These are phyloP conservation scores for Teratosphaeriaceae sp. DNA, from an alignment of 2,329 filamentous ascomycete species.

Conservation along the genomic window DNA sequence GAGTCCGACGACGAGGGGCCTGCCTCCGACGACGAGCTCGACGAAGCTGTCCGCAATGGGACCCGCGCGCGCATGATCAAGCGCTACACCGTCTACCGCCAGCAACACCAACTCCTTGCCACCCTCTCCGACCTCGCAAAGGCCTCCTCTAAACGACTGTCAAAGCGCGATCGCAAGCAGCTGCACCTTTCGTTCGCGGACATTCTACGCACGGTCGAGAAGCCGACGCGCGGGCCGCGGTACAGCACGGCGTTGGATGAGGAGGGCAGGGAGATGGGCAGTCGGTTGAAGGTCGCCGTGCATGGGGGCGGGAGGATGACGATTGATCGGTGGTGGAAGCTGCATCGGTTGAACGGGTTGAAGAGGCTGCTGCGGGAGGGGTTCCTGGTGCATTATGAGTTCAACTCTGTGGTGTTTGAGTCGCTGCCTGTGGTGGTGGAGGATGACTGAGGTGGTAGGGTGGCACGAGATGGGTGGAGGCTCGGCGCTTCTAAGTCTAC, in stretches of 20 bases:
- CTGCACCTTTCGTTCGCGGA: slow-evolving; percentile 62
- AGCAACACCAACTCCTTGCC: slow-evolving; percentile 54
- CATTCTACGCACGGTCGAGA: slow-evolving; percentile 59
- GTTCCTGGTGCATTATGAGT: slow-evolving; percentile 57
- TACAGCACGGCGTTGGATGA: slow-evolving; percentile 59
- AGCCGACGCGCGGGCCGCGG: slow-evolving; percentile 59
- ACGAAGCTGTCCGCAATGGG: slow-evolving; percentile 41
- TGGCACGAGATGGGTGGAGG: no score
- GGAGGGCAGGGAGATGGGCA: slow-evolving; percentile 55
- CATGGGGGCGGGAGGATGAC: slow-evolving; percentile 53
- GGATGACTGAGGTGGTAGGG: slow-evolving; percentile 16
- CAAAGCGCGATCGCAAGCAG: slow-evolving; percentile 59
- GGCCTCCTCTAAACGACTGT: slow-evolving; percentile 54
- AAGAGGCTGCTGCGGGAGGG: slow-evolving; percentile 55
- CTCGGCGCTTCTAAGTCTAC: no score
- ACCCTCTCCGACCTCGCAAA: slow-evolving; percentile 54
- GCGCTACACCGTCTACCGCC: slow-evolving; percentile 61
- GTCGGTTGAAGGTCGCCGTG: slow-evolving; percentile 55
- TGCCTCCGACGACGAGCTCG: slow-evolving; percentile 37
- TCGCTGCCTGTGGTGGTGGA: slow-evolving; percentile 43
- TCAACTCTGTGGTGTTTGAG: slow-evolving; percentile 55
- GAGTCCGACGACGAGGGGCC: slow-evolving; percentile 49
- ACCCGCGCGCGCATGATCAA: slow-evolving; percentile 45
- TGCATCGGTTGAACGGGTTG: slow-evolving; percentile 56
- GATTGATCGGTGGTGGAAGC: slow-evolving; percentile 70